phyloP scores from a whole-genome alignment of 2,329 filamentous ascomycete species.

The Colletotrichum theobromicola region DNA sequence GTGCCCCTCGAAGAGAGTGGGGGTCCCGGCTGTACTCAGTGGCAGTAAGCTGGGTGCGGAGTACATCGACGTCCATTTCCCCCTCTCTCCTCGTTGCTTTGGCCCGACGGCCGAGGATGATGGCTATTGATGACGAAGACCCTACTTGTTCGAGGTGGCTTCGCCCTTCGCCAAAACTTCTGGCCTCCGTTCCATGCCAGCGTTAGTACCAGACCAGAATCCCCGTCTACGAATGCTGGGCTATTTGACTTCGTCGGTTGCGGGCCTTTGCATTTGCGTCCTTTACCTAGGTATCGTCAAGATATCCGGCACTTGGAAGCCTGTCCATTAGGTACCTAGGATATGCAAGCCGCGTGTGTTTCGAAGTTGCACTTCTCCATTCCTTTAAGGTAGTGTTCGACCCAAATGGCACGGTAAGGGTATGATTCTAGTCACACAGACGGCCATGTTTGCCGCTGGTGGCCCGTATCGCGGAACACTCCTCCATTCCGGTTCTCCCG shows the following conservation, averaged over 20 bases:
- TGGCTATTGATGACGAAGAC: neutral
- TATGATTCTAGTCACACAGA: neutral
- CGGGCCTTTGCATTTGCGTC: neutral
- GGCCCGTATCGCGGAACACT: neutral
- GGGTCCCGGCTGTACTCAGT: neutral
- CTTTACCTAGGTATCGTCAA: neutral
- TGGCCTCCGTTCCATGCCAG: neutral
- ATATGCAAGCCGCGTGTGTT: neutral
- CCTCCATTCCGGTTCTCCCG: neutral
- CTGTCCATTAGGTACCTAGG: neutral
- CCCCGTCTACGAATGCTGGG: neutral
- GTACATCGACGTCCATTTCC: neutral
- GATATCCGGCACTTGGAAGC: neutral
- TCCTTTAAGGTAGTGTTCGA: neutral
- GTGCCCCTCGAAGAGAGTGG: neutral
- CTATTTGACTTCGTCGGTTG: neutral
- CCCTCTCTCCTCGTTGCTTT: neutral
- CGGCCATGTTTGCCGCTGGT: neutral
- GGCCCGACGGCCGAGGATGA: conserved; percentile 6
- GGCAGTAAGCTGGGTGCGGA: neutral
- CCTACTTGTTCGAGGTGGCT: neutral
- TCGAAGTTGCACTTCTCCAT: neutral
- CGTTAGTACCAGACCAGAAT: neutral
- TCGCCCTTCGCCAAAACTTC: neutral
- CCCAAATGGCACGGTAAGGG: neutral